Conservation (phyloP, 495 filamentous ascomycete genomes). For the Lepraria neglecta region DNA sequence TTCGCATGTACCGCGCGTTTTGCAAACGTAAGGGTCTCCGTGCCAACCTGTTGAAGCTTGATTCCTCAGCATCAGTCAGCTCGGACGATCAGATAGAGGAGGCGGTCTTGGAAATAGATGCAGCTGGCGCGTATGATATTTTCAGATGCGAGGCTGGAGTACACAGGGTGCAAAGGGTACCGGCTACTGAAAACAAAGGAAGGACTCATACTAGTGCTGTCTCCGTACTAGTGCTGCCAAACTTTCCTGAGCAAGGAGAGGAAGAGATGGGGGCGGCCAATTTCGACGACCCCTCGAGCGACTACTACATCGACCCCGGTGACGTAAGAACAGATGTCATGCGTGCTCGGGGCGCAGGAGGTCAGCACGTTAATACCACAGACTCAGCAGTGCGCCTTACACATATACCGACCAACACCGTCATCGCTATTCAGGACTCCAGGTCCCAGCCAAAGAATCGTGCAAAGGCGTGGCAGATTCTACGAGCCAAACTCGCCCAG, state of each 20-base stretch:
- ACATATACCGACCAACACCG: constrained; percentile 78
- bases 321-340: constrained; percentile 87
- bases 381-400: constrained; percentile 92
- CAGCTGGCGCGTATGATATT: constrained; percentile 66
- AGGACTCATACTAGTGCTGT: constrained; percentile 91
- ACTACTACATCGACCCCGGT: constrained; percentile 80
- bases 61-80: constrained; percentile 39
- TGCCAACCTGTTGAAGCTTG: constrained; percentile 50
- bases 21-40: constrained; percentile 60
- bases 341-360: constrained; percentile 85
- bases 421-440: constrained; percentile 86
- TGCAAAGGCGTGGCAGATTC: constrained; percentile 73
- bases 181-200: constrained; percentile 80
- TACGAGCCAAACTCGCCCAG: constrained; percentile 79
- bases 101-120: constrained; percentile 79
- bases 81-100: constrained; percentile 64
- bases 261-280: constrained; percentile 41
- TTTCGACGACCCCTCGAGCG: constrained; percentile 75
- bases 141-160: constrained; percentile 87
- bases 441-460: constrained; percentile 88
- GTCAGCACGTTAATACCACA: constrained; percentile 97
- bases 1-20: constrained; percentile 83
- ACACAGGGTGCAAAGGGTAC: constrained; percentile 89
- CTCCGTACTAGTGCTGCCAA: constrained; percentile 83
- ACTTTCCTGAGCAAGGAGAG: constrained; percentile 56